Evolutionary conservation across 352 stramenopile genomes (phyloP).

Genomic region (Globisporangium uncinulatum): DNA sequence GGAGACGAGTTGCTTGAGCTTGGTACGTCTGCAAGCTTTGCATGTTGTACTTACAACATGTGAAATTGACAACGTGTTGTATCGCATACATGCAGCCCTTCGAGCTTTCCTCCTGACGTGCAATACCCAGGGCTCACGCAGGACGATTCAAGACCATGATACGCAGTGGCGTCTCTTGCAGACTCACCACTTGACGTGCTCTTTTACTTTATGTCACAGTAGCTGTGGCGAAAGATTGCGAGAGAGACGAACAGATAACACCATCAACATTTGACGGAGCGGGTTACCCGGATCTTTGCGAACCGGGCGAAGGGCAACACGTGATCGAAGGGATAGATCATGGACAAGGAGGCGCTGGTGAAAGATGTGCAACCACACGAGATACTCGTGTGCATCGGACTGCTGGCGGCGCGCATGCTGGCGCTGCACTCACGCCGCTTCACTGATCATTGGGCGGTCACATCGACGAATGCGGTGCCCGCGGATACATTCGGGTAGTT

Average conservation of each 20-base stretch:
- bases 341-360: neutral
- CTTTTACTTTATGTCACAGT: constrained; percentile 2
- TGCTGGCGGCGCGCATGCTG: neutral
- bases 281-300: neutral
- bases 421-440: neutral
- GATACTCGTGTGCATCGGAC: neutral
- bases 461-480: neutral
- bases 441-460: neutral
- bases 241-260: constrained; percentile 3
- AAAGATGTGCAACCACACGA: neutral
- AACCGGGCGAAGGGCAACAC: neutral
- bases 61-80: too few species aligned
- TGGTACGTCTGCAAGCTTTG: too few species aligned
- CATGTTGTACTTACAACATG: too few species aligned
- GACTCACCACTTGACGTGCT: constrained; percentile 5
- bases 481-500: constrained; percentile 1
- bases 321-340: neutral
- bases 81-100: too few species aligned
- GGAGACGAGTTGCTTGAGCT: too few species aligned
- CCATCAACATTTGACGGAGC: neutral
- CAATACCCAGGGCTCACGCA: too few species aligned
- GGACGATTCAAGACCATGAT: constrained; percentile 6
- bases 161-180: neutral
- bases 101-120: too few species aligned
- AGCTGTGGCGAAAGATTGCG: constrained; percentile 1